Evolutionary conservation across 306 rosid species (phyloP).

Genomic region (Begonia fuchsioides): DNA sequence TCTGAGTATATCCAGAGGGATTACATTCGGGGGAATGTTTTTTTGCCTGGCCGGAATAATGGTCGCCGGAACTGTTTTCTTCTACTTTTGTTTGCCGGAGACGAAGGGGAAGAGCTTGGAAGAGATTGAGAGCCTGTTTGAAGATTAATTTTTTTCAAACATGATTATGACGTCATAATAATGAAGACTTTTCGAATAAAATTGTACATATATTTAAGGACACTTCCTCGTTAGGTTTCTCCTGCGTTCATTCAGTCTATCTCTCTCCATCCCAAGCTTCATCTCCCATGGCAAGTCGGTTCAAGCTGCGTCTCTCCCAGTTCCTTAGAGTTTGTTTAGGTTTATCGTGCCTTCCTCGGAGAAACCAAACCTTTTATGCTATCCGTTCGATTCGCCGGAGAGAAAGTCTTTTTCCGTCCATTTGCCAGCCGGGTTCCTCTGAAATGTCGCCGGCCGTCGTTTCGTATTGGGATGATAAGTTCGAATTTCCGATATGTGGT

Average conservation of each 20-base stretch:
- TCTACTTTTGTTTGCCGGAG: slow-evolving; percentile 36
- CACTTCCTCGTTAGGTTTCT: too few relatives aligned
- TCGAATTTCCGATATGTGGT: slow-evolving; percentile 24
- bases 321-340: slow-evolving; percentile 67
- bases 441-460: slow-evolving; percentile 12
- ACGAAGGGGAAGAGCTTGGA: slow-evolving; percentile 31
- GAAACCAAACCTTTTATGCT: slow-evolving; percentile 3
- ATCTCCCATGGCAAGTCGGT: slow-evolving; percentile 46
- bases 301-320: slow-evolving; percentile 63
- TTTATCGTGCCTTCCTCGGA: slow-evolving; percentile 38
- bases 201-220: too few relatives aligned
- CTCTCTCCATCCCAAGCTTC: neutral
- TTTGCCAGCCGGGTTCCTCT: slow-evolving; percentile 31
- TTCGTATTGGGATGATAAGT: slow-evolving; percentile 19
- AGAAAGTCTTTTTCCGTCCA: slow-evolving; percentile 24
- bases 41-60: slow-evolving; percentile 40
- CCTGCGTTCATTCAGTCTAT: neutral
- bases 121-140: slow-evolving; percentile 25
- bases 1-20: slow-evolving; percentile 33
- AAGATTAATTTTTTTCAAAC: slow-evolving; percentile 10
- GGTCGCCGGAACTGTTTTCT: slow-evolving; percentile 34
- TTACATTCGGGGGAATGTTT: slow-evolving; percentile 49
- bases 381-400: slow-evolving; percentile 19
- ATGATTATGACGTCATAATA: too few relatives aligned
- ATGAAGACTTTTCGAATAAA: too few relatives aligned